Evolutionary conservation across 176 grass and related monocot species (phyloP).

Genomic region (Carex parvula): DNA sequence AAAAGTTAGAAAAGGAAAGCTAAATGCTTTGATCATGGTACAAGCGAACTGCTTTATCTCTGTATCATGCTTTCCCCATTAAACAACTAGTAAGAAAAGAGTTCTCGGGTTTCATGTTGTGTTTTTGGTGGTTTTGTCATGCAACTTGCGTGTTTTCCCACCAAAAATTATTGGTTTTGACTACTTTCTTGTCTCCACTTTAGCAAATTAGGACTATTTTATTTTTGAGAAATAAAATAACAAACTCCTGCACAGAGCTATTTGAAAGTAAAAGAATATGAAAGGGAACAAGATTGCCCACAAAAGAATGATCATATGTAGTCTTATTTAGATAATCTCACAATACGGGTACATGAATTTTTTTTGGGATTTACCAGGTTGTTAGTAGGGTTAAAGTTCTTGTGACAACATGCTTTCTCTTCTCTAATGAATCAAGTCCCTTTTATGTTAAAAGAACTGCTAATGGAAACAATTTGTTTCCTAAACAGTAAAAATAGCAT

Average conservation of each 20-base stretch:
- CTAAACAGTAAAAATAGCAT: too few relatives aligned
- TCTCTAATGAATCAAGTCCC: background rate
- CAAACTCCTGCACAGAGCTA: background rate
- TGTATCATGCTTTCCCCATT: conserved; percentile 24
- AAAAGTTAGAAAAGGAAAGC: conserved; percentile 23
- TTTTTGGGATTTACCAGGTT: background rate
- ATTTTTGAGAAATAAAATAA: background rate
- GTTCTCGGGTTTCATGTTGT: background rate
- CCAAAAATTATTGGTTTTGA: background rate
- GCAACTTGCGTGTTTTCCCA: conserved; percentile 8
- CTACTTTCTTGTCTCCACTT: conserved; percentile 12
- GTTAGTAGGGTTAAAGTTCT: background rate
- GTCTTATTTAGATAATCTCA: background rate
- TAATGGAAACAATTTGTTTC: too few relatives aligned
- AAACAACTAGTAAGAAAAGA: conserved; percentile 7
- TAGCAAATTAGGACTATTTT: background rate
- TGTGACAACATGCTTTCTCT: background rate
- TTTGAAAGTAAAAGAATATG: background rate
- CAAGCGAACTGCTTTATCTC: conserved; percentile 2
- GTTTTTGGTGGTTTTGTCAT: conserved; percentile 27
- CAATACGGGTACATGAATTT: background rate
- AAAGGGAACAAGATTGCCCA: background rate
- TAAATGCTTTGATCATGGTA: conserved; percentile 28
- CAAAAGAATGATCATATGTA: background rate
- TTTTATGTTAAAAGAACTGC: background rate